phyloP scores from a whole-genome alignment of 176 grass and related monocot species.

The maize (Zea mays) region Zm-B73-REFERENCE-NAM-5.0 NC_050096.1:221655001-221655500 shows the following conservation, averaged over 20 bases:
- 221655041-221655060: slow-evolving; percentile 83
- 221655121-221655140: slow-evolving; percentile 70
- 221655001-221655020: slow-evolving; percentile 66
- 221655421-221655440: slow-evolving; percentile 55
- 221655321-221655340: slow-evolving; percentile 52
- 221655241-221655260: slow-evolving; percentile 75
- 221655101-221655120: slow-evolving; percentile 87
- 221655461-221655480: slow-evolving; percentile 71
- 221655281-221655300: slow-evolving; percentile 68
- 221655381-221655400: slow-evolving; percentile 88
- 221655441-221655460: slow-evolving; percentile 52
- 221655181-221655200: slow-evolving; percentile 53
- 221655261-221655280: slow-evolving; percentile 81
- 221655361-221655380: slow-evolving; percentile 88
- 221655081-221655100: slow-evolving; percentile 68
- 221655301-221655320: slow-evolving; percentile 77
- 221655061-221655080: slow-evolving; percentile 75
- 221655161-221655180: slow-evolving; percentile 66
- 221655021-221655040: slow-evolving; percentile 65
- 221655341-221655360: slow-evolving; percentile 83
- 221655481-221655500: slow-evolving; percentile 68
- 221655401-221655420: slow-evolving; percentile 67
- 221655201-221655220: slow-evolving; percentile 63
- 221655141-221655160: slow-evolving; percentile 65
- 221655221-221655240: slow-evolving; percentile 83